Base-by-base conservation (phyloP, 1,139 yeast genomes). In the Debaryomycetaceae sp. region DNA sequence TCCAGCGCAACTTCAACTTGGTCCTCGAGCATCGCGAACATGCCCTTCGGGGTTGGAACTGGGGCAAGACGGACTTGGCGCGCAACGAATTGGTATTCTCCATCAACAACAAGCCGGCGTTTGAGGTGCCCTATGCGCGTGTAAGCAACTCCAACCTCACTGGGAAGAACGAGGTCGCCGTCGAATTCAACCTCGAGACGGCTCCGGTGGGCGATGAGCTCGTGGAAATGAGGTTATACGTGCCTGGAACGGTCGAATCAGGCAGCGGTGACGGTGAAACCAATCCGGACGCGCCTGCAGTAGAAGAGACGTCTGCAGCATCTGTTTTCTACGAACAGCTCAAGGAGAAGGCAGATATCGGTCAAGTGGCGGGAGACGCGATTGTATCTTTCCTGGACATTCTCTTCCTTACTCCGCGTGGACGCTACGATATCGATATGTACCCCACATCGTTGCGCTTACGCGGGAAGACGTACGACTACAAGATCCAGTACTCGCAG, bases 391-490 rank as follows among this genome's bases (percentile, higher is more conserved):
- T 90, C 60, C 74, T 83, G 31, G 97, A 87, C 46, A 78, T 86
- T 8, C 68, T 90, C 49, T 86, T 90, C 68, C 73, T 92, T 36
- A 92, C 98, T 1, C 99, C 99, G 44, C 77, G 94, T 69, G 98
- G 98, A 44, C 90, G 98, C 55, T 90, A 87, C 55, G 98, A 92
- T 53, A 81, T 90, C 44, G 97, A 87, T 54, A 80, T 90, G 79
- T 90, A 83, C 56, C 77, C 85, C 26, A 73, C 75, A 16, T 82
- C 93, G 26, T 73, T 92, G 56, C 77, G 98, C 52, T 68, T 90
- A 34, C 77, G 98, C 48, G 99, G 99, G 54, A 90, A 90, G 58
- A 90, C 98, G 3, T 90, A 92, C 57, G 98, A 90, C 55, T 92
- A 90, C 68, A 92, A 90, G 58, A 73, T 92, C 35, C 95, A 83